Percentiles rank a stretch among this genome's conserved stretches.
Evolutionary conservation across 164 flowering plant genomes (phyloP).

Genomic region (Stephania cephalantha): DNA sequence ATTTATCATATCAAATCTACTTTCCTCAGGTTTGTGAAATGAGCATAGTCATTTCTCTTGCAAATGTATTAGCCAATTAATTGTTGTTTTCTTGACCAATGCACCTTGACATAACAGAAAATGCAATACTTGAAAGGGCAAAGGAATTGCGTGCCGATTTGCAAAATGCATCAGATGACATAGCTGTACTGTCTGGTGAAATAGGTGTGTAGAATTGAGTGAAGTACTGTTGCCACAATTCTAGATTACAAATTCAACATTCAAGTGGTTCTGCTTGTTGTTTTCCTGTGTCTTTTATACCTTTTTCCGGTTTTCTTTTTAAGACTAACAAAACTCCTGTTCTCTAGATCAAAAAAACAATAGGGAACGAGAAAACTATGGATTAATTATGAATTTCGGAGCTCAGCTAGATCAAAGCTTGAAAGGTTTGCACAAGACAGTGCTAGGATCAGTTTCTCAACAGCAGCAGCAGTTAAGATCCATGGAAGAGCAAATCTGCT

Average conservation of each 20-base stretch:
- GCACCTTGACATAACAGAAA: constrained; percentile 39
- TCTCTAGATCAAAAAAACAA: constrained; percentile 53
- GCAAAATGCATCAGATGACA: constrained; percentile 67
- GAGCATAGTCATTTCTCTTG: neutral
- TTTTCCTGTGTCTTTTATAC: neutral
- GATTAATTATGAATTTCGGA: constrained; percentile 51
- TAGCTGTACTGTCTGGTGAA: constrained; percentile 37
- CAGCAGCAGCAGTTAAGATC: constrained; percentile 67
- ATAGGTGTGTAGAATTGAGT: constrained; percentile 39
- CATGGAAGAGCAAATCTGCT: constrained; percentile 53
- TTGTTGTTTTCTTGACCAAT: neutral
- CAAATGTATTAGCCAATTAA: neutral
- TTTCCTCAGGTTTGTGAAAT: constrained; percentile 41
- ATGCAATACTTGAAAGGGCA: constrained; percentile 48
- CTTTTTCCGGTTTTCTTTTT: neutral
- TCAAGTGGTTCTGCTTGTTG: neutral
- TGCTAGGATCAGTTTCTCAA: constrained; percentile 59
- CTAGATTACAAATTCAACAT: neutral
- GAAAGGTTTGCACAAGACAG: constrained; percentile 48
- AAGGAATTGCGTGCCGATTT: constrained; percentile 55
- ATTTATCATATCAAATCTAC: constrained; percentile 49
- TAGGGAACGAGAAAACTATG: constrained; percentile 63
- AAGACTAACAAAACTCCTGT: constrained; percentile 1
- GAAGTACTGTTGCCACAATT: neutral
- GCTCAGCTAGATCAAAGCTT: constrained; percentile 66